phyloP scores from a whole-genome alignment of 768 basidiomycete species.

The Hypholoma fasciculare region DNA sequence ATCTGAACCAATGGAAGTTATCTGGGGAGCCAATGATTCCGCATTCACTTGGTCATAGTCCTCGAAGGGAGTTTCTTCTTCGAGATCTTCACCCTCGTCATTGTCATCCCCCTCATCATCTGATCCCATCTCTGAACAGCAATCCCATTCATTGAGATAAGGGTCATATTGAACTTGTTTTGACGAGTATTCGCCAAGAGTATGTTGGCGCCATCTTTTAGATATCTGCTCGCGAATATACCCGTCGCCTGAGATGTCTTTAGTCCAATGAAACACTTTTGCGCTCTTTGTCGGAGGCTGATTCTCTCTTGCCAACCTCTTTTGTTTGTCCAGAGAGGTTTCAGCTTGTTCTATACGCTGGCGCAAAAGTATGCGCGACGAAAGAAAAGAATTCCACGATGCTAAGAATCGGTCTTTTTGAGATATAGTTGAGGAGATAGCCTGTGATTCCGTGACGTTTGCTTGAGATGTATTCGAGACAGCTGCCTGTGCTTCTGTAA shows the following conservation, averaged over 20 bases:
- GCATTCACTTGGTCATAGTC: neutral
- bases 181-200: neutral
- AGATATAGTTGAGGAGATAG: neutral
- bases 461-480: no score
- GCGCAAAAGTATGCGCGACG: neutral
- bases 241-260: neutral
- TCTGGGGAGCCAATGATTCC: neutral
- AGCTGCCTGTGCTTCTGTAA: no score
- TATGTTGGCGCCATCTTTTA: neutral
- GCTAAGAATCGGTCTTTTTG: neutral
- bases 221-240: neutral
- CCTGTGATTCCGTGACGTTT: no score
- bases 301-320: neutral
- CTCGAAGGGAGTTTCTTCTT: neutral
- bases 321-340: neutral
- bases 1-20: neutral
- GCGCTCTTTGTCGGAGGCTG: neutral
- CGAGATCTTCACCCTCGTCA: neutral
- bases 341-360: neutral
- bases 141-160: neutral
- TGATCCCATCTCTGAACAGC: neutral
- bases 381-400: neutral
- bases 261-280: neutral
- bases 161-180: neutral
- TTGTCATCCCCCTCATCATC: neutral